Evolutionary conservation across 768 basidiomycete species (phyloP), one percentile per base, ranked within the genome.

Genomic region (Collybia mongolica): DNA sequence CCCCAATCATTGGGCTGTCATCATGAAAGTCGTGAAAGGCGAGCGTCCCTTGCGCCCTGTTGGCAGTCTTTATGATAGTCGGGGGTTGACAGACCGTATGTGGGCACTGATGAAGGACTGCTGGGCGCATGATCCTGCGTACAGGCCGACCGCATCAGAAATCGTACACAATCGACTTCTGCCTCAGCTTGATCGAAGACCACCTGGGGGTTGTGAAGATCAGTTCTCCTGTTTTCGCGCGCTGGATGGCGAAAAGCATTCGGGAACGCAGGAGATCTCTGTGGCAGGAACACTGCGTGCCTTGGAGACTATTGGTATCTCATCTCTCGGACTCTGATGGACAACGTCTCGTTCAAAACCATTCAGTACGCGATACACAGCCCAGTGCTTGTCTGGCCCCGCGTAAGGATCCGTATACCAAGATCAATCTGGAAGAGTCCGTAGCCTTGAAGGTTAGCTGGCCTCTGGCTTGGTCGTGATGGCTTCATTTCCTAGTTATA

Each of bases 1-100:
- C 9, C 7, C 26, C 6, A 46, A 51, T 38, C 50, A 60, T 44
- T 39, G 39, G 7, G 52, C 58, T 2, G 65, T 69, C 8, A 64
- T 65, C 9, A 20, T 57, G 6, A 58, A 52, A 15, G 49, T 65
- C 7, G n/a, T 22, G 5, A 6, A 20, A 20, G 48, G 48, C 23
- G 48, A 49, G n/a, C 41, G 39, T 6, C 48, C 48, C 32, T 15
- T 18, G 19, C 39, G 41, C 17, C 48, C 48, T 8, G 14, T 37
- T 15, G 48, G 28, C 14, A 12, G 14, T 22, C 7, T 18, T 14
- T 42, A 43, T 35, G 6, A 18, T 11, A 11, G 43, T 15, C 39
- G 29, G 9, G 48, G 48, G 18, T 39, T 49, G 24, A 49, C 39
- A 8, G 48, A 49, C 20, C 15, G 12, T 24, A 49, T 49, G 48